Evolutionary conservation across 140 eudicot genomes (phyloP).

Genomic region (Senecio squalidus): DNA sequence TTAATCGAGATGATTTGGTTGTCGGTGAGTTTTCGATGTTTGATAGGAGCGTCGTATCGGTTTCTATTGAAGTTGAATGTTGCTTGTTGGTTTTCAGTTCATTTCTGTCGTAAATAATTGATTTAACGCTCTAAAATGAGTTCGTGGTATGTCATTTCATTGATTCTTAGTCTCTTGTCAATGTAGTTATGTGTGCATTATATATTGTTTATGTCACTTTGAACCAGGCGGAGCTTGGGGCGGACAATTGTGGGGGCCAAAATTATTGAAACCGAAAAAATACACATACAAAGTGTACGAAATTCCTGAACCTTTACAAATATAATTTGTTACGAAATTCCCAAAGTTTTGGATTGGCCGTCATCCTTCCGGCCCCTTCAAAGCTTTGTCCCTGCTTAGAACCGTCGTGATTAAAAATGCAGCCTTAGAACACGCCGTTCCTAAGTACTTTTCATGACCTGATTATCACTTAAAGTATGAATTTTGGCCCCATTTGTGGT

Average conservation of each 20-base stretch:
- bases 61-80: background rate
- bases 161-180: conserved; percentile 13
- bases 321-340: too few species aligned
- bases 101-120: background rate
- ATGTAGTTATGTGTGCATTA: conserved; percentile 8
- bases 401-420: too few species aligned
- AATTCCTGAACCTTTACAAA: too few species aligned
- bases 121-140: conserved; percentile 1
- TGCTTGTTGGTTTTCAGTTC: background rate
- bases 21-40: conserved; percentile 1
- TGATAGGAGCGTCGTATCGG: background rate
- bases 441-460: too few species aligned
- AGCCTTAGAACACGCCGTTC: too few species aligned
- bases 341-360: too few species aligned
- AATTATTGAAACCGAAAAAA: too few species aligned
- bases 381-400: too few species aligned
- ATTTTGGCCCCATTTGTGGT: background rate
- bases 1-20: background rate
- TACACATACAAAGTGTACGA: too few species aligned
- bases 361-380: too few species aligned
- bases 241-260: too few species aligned
- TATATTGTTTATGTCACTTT: background rate
- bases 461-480: background rate
- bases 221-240: too few species aligned
- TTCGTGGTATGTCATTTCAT: conserved; percentile 3